Evolutionary conservation across 148 eudicot species (phyloP), one percentile per base, ranked within the genome.

Genomic region (Fagopyrum tataricum): DNA sequence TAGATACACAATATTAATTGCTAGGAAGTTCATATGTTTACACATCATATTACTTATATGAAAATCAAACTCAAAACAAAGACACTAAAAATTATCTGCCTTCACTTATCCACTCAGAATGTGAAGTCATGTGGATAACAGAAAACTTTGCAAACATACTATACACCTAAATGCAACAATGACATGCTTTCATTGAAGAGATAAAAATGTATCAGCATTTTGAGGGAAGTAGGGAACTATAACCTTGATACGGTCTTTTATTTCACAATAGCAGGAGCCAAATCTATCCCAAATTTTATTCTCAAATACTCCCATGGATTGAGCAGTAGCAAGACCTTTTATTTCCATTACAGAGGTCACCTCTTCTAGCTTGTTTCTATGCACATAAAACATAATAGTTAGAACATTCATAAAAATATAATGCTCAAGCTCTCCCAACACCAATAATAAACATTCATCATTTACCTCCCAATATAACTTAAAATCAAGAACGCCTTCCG

Each of bases 381-480:
- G 78, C 40, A 61, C 58, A 15, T 23, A 67, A 81, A 4, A 41
- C 0, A 51, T 18, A 49, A 71, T 4, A 74, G 46, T 53, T 76
- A 43, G 20, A 21, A 73, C 49, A 53, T 52, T 23, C n/a, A n/a
- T 18, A 66, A 66, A 66, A 66, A 31, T 47, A 18, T 15, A 64
- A 37, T 39, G 69, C 37, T 64, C 44, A 64, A 20, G 26, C 51
- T 44, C 26, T 9, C 48, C 31, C 52, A 26, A 4, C 20, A 68
- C 24, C n/a, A 17, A n/a, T 42, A 61, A 11, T 9, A 18, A 68
- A 17, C 26, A 40, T 68, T 31, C 72, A 44, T 23, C 52, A 43
- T 20, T 77, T 77, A 91, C 95, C 88, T 76, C 76, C 90, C 89
- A 67, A 75, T 73, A 82, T 91, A 91, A 77, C 79, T 86, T 42